phyloP scores from a whole-genome alignment of 805 yeast genomes.

The Maudiozyma turicensis region DNA sequence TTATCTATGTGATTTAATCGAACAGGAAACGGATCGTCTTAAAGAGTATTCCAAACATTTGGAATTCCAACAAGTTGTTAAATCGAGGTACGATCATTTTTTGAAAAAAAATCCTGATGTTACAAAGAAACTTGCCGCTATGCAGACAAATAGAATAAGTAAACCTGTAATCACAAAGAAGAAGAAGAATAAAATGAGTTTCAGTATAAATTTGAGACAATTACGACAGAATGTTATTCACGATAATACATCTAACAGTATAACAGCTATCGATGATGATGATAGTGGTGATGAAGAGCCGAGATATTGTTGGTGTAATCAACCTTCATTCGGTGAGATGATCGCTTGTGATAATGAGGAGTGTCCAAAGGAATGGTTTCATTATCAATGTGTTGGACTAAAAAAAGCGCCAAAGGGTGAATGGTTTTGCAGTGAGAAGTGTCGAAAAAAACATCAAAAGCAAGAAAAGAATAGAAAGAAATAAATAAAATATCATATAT shows the following conservation, averaged over 20 bases:
- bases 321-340: constrained; percentile 61
- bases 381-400: constrained; percentile 66
- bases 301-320: constrained; percentile 39
- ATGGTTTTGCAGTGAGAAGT: constrained; percentile 60
- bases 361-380: constrained; percentile 74
- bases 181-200: neutral
- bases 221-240: neutral
- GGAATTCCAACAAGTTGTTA: constrained; percentile 4
- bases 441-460: constrained; percentile 1
- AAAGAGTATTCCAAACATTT: constrained; percentile 6
- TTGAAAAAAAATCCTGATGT: neutral
- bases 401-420: constrained; percentile 50
- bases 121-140: neutral
- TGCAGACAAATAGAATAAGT: neutral
- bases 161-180: no score
- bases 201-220: constrained; percentile 4
- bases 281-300: neutral
- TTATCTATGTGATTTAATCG: constrained; percentile 8
- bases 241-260: neutral
- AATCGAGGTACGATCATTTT: constrained; percentile 4
- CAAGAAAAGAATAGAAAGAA: neutral
- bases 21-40: constrained; percentile 6
- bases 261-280: neutral
- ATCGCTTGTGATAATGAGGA: constrained; percentile 77
- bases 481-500: neutral